Base-by-base conservation (phyloP, 169 alveolate genomes). In the Plasmodium relictum region DNA sequence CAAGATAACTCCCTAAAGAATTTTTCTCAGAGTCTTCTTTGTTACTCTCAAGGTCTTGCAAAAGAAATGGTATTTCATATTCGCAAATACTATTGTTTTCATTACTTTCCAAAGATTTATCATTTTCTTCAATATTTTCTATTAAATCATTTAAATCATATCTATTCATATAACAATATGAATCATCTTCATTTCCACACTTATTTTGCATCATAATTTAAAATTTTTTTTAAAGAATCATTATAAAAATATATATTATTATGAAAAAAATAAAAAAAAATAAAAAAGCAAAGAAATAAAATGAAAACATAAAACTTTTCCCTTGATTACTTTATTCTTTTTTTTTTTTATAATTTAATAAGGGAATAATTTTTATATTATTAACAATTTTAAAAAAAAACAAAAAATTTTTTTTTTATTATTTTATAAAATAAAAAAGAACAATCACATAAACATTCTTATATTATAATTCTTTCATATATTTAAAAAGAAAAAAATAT, bases 11-110 rank as follows among this genome's bases (percentile, higher is more conserved):
- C 6, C n/a, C 12, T 62, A 69, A 16, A 3, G 88, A 76, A 48
- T 63, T 76, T 10, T 56, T 76, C 26, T 76, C 88, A 16, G 88
- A 76, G 42, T 76, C 76, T 45, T 76, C 88, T 66, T 66, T 42
- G 44, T 62, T 76, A 66, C 14, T 76, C 22, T 63, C 88, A 18
- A 26, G n/a, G 56, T 76, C 31, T 48, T 39, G 42, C 22, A 76
- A 45, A 45, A 76, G 68, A 41, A 63, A 63, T 50, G 88, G 88
- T 44, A 76, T 31, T 39, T 76, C 68, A 63, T 63, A 63, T 52
- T 76, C 76, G 37, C 88, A 76, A 9, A 62, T 10, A 24, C 59
- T 18, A 56, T 50, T 62, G 22, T 54, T 44, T 63, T 42, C 88
- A 54, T 73, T 59, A 20, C 71, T 18, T 3, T 62, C 52, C 9